Conservation (phyloP, 768 basidiomycete species). For the Agaricus subrufescens region DNA sequence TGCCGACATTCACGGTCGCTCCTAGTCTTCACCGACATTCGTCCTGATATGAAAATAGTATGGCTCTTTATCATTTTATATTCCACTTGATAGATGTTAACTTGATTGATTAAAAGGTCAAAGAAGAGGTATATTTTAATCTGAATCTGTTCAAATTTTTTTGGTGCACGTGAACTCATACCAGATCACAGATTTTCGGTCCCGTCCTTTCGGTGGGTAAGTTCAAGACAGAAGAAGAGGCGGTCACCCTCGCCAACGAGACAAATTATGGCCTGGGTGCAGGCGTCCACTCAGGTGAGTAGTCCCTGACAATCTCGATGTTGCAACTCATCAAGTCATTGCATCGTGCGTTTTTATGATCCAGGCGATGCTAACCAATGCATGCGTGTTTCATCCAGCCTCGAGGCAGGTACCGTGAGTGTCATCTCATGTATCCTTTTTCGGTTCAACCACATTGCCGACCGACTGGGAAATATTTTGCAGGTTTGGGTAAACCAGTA, state of each 20-base stretch:
- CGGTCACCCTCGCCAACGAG: slow-evolving; percentile 78
- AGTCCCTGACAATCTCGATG: background rate
- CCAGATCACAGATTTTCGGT: slow-evolving; percentile 73
- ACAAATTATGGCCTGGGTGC: slow-evolving; percentile 90
- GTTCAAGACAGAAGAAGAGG: slow-evolving; percentile 88
- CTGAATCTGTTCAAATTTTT: slow-evolving; percentile 4
- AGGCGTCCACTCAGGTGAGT: slow-evolving; percentile 81
- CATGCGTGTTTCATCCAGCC: slow-evolving; percentile 78
- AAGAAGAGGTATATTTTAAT: slow-evolving; percentile 54
- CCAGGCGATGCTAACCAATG: slow-evolving; percentile 80
- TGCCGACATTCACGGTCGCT: background rate
- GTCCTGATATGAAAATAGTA: slow-evolving; percentile 81
- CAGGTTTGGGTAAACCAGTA: slow-evolving; percentile 95
- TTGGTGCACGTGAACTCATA: slow-evolving; percentile 10
- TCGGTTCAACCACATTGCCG: background rate
- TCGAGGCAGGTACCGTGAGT: slow-evolving; percentile 86
- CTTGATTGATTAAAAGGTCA: slow-evolving; percentile 35
- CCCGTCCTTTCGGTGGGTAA: slow-evolving; percentile 82
- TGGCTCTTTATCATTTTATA: slow-evolving; percentile 19
- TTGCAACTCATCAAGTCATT: slow-evolving; percentile 1
- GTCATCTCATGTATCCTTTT: slow-evolving; percentile 10
- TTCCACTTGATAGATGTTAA: background rate
- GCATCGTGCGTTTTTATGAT: slow-evolving; percentile 13
- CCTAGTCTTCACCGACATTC: slow-evolving; percentile 79
- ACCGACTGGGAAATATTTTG: background rate